Evolutionary conservation across 2,329 filamentous ascomycete genomes (phyloP).

Genomic region (Arthrobotrys sphaeroides): DNA sequence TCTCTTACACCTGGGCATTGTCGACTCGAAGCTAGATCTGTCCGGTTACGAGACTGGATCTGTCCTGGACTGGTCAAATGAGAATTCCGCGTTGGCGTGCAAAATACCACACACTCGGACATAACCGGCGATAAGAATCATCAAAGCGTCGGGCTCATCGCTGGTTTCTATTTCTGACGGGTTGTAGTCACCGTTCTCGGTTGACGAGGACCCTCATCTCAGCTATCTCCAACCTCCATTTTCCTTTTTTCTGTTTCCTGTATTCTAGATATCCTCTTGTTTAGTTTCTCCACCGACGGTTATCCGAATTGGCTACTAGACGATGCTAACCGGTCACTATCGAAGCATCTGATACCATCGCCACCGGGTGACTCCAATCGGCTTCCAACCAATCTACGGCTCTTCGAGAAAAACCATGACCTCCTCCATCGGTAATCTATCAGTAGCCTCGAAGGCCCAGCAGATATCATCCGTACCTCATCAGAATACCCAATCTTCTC

Average conservation of each 20-base stretch:
- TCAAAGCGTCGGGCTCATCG: slow-evolving; percentile 28
- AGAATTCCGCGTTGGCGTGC: slow-evolving; percentile 3
- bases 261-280: not conserved
- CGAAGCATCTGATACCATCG: slow-evolving; percentile 20
- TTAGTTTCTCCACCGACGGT: not conserved
- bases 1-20: too few species aligned
- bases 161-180: slow-evolving; percentile 17
- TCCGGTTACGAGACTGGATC: not conserved
- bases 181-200: slow-evolving; percentile 55
- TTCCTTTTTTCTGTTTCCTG: not conserved
- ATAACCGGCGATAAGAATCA: slow-evolving; percentile 13
- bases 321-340: slow-evolving; percentile 4
- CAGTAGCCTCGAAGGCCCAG: slow-evolving; percentile 50
- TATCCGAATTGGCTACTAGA: not conserved
- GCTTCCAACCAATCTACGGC: too few species aligned
- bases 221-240: not conserved
- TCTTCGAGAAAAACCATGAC: slow-evolving; percentile 44
- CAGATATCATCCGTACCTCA: slow-evolving; percentile 23
- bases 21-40: not conserved
- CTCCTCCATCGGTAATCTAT: slow-evolving; percentile 42
- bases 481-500: slow-evolving; percentile 41
- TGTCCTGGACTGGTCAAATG: too few species aligned
- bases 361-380: too few species aligned
- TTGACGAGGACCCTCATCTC: slow-evolving; percentile 44
- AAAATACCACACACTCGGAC: slow-evolving; percentile 33